A percentile compares a stretch with the other conserved stretches of the same genome.
Conservation (phyloP, 1,284 basidiomycete genomes). For the Caloboletus inedulis region DNA sequence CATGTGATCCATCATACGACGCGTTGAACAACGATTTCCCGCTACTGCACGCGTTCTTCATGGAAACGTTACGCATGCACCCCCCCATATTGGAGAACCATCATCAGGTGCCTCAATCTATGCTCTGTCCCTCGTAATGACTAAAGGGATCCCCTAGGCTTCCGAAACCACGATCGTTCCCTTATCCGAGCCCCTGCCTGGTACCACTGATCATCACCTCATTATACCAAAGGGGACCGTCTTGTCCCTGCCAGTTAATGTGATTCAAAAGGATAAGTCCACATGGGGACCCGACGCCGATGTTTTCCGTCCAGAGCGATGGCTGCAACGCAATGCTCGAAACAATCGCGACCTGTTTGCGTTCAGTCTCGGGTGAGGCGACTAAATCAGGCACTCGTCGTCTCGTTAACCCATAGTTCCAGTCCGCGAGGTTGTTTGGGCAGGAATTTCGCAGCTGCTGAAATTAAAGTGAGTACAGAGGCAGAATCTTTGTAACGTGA, state of each 20-base stretch:
- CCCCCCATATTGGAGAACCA: constrained; percentile 60
- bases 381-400: not conserved
- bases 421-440: constrained; percentile 58
- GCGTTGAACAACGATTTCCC: constrained; percentile 46
- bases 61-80: constrained; percentile 57
- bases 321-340: constrained; percentile 42
- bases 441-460: constrained; percentile 49
- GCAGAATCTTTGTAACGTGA: not conserved
- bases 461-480: constrained; percentile 47
- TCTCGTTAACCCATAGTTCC: constrained; percentile 9
- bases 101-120: constrained; percentile 43
- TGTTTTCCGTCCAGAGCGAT: constrained; percentile 55
- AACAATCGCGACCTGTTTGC: constrained; percentile 47
- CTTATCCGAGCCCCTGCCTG: constrained; percentile 47
- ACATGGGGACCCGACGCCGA: constrained; percentile 58
- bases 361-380: constrained; percentile 52
- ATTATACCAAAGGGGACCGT: constrained; percentile 55
- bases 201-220: constrained; percentile 39
- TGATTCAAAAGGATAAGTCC: constrained; percentile 49
- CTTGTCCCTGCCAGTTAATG: constrained; percentile 53
- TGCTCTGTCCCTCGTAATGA: not conserved
- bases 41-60: constrained; percentile 52
- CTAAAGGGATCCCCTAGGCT: constrained; percentile 35
- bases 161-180: constrained; percentile 47
- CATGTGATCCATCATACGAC: constrained; percentile 48